A percentile compares a stretch with the other conserved stretches of the same genome.
Conservation (phyloP, 2,329 filamentous ascomycete genomes). For the Fusarium bulbicola region DNA sequence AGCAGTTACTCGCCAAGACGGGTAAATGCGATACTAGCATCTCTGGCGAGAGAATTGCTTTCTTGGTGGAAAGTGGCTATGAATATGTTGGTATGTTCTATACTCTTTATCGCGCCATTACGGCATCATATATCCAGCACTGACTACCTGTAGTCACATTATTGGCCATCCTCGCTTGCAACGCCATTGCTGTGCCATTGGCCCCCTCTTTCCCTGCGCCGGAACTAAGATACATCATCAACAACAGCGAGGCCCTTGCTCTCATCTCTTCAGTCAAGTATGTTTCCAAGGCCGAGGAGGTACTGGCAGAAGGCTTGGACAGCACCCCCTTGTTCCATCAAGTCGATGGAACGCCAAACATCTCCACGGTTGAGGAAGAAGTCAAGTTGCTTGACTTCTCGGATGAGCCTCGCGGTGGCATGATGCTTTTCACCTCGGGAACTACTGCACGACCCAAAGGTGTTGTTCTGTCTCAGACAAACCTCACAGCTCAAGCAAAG, state of each 20-base stretch:
- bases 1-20: not conserved
- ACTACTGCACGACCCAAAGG: slow-evolving; percentile 96
- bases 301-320: slow-evolving; percentile 72
- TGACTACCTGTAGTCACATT: slow-evolving; percentile 74
- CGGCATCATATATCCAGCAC: not conserved
- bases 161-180: slow-evolving; percentile 82
- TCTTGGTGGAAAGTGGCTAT: slow-evolving; percentile 95
- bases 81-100: slow-evolving; percentile 89
- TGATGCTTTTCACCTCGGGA: slow-evolving; percentile 99
- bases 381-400: slow-evolving; percentile 64
- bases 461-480: slow-evolving; percentile 83
- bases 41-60: slow-evolving; percentile 82
- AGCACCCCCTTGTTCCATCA: slow-evolving; percentile 69
- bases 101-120: fast-evolving
- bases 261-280: slow-evolving; percentile 85
- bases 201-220: slow-evolving; percentile 85
- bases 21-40: not conserved
- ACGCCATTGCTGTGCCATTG: slow-evolving; percentile 89
- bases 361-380: slow-evolving; percentile 56
- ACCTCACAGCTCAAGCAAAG: slow-evolving; percentile 81
- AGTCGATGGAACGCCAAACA: slow-evolving; percentile 72
- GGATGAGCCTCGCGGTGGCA: slow-evolving; percentile 68
- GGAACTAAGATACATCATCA: slow-evolving; percentile 90
- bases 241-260: slow-evolving; percentile 82
- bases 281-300: slow-evolving; percentile 74